Conservation (phyloP, 2,329 filamentous ascomycete genomes). For the Penicillium capsulatum region DNA sequence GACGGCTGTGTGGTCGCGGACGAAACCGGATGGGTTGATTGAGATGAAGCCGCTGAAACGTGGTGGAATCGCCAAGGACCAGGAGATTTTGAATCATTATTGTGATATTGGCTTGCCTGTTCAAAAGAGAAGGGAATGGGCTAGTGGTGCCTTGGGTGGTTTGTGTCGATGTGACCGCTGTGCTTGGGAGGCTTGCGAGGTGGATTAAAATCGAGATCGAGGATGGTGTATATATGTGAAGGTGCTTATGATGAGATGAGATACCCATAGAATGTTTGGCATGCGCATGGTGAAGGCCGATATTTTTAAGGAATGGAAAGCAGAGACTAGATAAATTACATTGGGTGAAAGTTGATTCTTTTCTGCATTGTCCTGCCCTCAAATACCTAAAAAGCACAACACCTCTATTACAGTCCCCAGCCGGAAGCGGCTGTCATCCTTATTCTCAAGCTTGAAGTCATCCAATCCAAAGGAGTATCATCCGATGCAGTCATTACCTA, state of each 20-base stretch:
- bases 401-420: too few relatives aligned
- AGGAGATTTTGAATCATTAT: conserved; percentile 92
- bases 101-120: conserved; percentile 80
- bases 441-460: too few relatives aligned
- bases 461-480: too few relatives aligned
- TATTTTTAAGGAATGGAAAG: neutral
- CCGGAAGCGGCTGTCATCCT: too few relatives aligned
- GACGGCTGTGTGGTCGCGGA: conserved; percentile 37
- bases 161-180: conserved; percentile 84
- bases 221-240: neutral
- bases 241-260: conserved; percentile 6
- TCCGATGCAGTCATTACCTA: conserved; percentile 1
- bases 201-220: neutral
- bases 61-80: conserved; percentile 65
- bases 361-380: neutral
- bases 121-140: conserved; percentile 81
- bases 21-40: conserved; percentile 18
- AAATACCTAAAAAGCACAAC: too few relatives aligned
- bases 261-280: conserved; percentile 16
- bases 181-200: conserved; percentile 58
- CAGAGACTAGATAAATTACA: conserved; percentile 8
- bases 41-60: conserved; percentile 43
- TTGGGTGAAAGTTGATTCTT: conserved; percentile 2
- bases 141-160: conserved; percentile 78
- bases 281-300: neutral